Evolutionary conservation across 1,284 basidiomycete species (phyloP), one percentile per base, ranked within the genome.

Genomic region (Irpex rosettiformis): DNA sequence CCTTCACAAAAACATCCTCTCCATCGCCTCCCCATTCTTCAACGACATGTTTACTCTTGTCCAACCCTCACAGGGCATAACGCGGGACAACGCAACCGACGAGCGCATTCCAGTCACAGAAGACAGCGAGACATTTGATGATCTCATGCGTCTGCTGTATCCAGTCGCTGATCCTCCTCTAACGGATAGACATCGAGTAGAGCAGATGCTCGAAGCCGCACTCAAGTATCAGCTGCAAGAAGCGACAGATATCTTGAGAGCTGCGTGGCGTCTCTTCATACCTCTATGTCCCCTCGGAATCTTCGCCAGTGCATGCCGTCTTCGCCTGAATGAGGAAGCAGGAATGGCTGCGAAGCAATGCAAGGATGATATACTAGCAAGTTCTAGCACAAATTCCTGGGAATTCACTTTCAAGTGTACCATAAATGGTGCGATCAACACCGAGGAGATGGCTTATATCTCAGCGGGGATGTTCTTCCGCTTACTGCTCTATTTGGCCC

Each of bases 61-160:
- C 21, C 65, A 66, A 45, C 60, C 66, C 5, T 28, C 51, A 6
- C 33, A 37, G n/a, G 13, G 28, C 18, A 25, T n/a, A 27, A 28
- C 53, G 5, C 16, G n/a, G 8, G 56, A 49, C 21, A 49, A 3
- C 33, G 30, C 16, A 8, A 4, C 27, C 6, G 21, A 25, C 1
- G 24, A 40, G 6, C 58, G 49, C 18, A 56, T 73, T 27, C 28
- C 59, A 2, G 49, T 73, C 10, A 18, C 62, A 22, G 72, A 74
- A 58, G 47, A 59, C 16, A 66, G 66, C 56, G 58, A 63, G 24
- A 61, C 58, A 2, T 48, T 72, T 37, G 65, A 72, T 45, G 52
- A 52, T 22, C 58, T 73, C 37, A 65, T 73, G 4, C 64, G 62
- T 18, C 66, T 69, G 42, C 70, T 68, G 42, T 71, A 72, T 52